These are phyloP conservation scores for Meyerozyma sp. DNA, from an alignment of 1,139 yeast genomes.

Conservation along the genomic window DNA sequence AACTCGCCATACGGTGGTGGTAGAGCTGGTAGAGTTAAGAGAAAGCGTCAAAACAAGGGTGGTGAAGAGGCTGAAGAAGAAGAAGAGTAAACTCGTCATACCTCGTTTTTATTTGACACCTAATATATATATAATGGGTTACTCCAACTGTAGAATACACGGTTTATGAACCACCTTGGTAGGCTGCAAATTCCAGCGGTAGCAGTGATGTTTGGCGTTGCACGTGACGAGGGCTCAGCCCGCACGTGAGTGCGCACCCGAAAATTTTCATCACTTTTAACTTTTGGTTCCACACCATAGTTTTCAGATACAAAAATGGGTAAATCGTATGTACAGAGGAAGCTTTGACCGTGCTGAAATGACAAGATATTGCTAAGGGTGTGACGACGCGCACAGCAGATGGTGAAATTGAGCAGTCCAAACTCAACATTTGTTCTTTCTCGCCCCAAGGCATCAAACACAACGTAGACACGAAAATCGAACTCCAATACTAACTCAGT, in stretches of 20 bases:
- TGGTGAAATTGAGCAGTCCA: no score
- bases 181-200: neutral
- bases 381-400: neutral
- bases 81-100: slow-evolving; percentile 40
- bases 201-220: neutral
- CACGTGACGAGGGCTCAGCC: slow-evolving; percentile 1
- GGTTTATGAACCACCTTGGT: neutral
- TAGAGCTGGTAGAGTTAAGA: slow-evolving; percentile 99
- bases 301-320: slow-evolving; percentile 52
- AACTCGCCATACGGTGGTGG: slow-evolving; percentile 99
- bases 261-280: neutral
- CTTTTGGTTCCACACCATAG: neutral
- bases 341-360: neutral
- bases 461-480: neutral
- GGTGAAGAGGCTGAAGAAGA: slow-evolving; percentile 59
- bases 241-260: slow-evolving; percentile 1
- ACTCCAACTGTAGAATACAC: neutral
- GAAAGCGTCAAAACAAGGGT: slow-evolving; percentile 83
- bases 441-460: neutral
- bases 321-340: slow-evolving; percentile 57
- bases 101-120: slow-evolving; percentile 5
- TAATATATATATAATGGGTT: slow-evolving; percentile 1
- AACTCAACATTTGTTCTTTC: no score
- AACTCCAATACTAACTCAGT: slow-evolving; percentile 32
- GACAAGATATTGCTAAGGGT: neutral